Conservation (phyloP, 2,329 filamentous ascomycete genomes). For the Microthyrium microscopicum region DNA sequence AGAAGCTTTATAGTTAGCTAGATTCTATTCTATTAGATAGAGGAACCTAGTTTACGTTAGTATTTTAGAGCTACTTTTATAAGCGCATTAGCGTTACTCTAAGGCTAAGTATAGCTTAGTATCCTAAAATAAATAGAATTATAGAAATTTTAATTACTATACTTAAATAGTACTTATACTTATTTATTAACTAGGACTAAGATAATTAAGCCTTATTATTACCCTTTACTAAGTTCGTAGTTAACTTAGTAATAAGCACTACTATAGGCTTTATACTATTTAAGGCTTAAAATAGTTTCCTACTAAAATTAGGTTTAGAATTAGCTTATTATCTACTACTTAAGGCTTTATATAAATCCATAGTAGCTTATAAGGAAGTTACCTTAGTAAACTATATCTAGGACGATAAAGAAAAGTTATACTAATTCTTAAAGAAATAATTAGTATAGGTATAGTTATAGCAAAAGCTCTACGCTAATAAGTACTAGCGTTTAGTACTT, state of each 20-base stretch:
- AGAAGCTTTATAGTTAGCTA: slow-evolving; percentile 5
- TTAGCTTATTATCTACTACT: background rate
- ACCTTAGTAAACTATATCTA: background rate
- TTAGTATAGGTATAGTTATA: too few relatives aligned
- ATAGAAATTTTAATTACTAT: slow-evolving; percentile 7
- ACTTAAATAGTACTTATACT: slow-evolving; percentile 6
- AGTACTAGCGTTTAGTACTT: too few relatives aligned
- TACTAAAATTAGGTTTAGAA: too few relatives aligned
- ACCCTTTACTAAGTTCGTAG: background rate
- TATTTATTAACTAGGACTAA: slow-evolving; percentile 2
- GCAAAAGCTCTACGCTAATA: too few relatives aligned
- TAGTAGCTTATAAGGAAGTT: background rate
- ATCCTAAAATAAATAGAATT: slow-evolving; percentile 9
- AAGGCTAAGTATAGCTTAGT: too few relatives aligned
- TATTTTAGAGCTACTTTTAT: slow-evolving; percentile 6
- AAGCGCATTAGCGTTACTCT: background rate
- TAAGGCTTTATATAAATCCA: background rate
- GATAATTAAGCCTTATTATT: background rate
- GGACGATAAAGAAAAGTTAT: too few relatives aligned
- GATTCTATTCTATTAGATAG: too few relatives aligned
- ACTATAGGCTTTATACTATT: background rate
- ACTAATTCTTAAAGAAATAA: too few relatives aligned
- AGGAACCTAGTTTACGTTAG: slow-evolving; percentile 5
- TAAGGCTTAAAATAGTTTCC: background rate
- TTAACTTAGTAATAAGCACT: background rate